phyloP scores from a whole-genome alignment of 2,329 filamentous ascomycete genomes.

The Diaporthe batatas region DNA sequence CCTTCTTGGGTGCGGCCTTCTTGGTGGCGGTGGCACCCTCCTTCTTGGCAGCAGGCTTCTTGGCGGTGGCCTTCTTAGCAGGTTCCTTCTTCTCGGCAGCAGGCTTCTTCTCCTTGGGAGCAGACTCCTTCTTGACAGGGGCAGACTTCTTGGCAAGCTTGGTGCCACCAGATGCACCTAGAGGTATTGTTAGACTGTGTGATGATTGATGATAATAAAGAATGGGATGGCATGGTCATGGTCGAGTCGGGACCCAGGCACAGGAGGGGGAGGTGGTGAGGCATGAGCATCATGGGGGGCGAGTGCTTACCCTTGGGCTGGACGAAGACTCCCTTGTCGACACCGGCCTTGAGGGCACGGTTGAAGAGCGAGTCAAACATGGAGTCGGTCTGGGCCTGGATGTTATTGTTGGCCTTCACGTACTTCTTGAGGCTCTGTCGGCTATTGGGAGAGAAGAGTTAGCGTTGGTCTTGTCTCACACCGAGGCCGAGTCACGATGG shows the following conservation, averaged over 20 bases:
- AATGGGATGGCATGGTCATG: not conserved
- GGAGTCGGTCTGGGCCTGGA: slow-evolving; percentile 58
- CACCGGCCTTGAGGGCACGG: slow-evolving; percentile 84
- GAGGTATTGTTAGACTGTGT: not conserved
- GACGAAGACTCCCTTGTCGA: slow-evolving; percentile 87
- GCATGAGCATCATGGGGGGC: slow-evolving; percentile 49
- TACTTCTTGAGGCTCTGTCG: slow-evolving; percentile 74
- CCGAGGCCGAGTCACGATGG: slow-evolving; percentile 39
- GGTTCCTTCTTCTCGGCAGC: slow-evolving; percentile 48
- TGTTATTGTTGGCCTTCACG: slow-evolving; percentile 67
- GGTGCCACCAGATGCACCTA: slow-evolving; percentile 87
- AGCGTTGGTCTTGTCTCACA: slow-evolving; percentile 45
- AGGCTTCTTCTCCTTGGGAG: slow-evolving; percentile 51
- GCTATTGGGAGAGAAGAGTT: slow-evolving; percentile 52
- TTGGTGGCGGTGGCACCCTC: slow-evolving; percentile 54
- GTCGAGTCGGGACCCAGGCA: not conserved
- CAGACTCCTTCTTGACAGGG: slow-evolving; percentile 51
- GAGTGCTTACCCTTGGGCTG: slow-evolving; percentile 83
- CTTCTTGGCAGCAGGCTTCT: slow-evolving; percentile 50
- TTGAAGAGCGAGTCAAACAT: slow-evolving; percentile 84
- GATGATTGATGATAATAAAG: not conserved
- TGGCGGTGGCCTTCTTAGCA: slow-evolving; percentile 57
- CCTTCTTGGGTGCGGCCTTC: slow-evolving; percentile 62
- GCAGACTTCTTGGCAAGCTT: slow-evolving; percentile 75
- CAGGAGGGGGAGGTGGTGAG: too few species aligned